Conservation (phyloP, 306 rosid species). For the Gleditsia sinensis region DNA sequence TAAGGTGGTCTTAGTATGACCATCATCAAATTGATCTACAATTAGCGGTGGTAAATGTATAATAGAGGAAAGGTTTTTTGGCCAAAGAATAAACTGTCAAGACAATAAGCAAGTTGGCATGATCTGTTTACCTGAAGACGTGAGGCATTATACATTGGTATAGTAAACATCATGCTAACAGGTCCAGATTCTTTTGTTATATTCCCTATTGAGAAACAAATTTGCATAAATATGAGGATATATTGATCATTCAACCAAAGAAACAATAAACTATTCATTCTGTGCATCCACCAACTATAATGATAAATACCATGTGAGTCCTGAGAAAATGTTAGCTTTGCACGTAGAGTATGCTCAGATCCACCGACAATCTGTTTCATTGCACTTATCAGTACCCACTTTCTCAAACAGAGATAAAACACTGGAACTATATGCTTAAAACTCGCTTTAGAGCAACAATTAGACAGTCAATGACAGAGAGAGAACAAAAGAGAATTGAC, state of each 20-base stretch:
- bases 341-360: conserved; percentile 79
- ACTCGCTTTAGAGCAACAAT: conserved; percentile 1
- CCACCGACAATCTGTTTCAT: conserved; percentile 72
- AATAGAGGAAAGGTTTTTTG: background rate
- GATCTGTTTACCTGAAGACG: conserved; percentile 66
- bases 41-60: conserved; percentile 7
- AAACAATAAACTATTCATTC: background rate
- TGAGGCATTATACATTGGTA: conserved; percentile 81
- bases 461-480: background rate
- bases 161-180: conserved; percentile 88
- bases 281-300: conserved; percentile 22
- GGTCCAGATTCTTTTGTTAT: conserved; percentile 84
- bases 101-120: conserved; percentile 16
- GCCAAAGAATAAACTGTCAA: conserved; percentile 22
- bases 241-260: conserved; percentile 19
- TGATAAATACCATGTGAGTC: conserved; percentile 61
- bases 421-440: background rate
- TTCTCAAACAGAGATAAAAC: conserved; percentile 16
- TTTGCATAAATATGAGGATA: conserved; percentile 28
- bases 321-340: conserved; percentile 77
- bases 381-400: conserved; percentile 40
- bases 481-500: conserved; percentile 25
- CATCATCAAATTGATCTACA: conserved; percentile 22
- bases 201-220: conserved; percentile 55
- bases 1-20: background rate